These are phyloP conservation scores for Pseudoturritis turrita DNA, from an alignment of 345 rosid species.

Conservation along the genomic window DNA sequence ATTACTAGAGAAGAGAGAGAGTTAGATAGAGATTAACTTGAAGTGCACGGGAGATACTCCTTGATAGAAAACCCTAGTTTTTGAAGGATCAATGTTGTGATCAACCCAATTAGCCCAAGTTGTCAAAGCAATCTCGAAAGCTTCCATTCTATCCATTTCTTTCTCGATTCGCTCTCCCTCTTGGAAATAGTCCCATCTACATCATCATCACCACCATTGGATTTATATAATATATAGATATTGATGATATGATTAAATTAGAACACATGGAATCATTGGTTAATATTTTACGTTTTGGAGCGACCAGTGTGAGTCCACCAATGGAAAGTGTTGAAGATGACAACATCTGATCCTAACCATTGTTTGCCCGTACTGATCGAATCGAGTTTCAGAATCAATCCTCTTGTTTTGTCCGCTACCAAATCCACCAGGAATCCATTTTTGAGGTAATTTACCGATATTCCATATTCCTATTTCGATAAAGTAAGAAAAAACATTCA, in stretches of 20 bases:
- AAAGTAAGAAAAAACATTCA: not conserved
- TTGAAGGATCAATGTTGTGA: slow-evolving; percentile 43
- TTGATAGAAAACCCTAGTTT: slow-evolving; percentile 51
- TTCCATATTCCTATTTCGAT: slow-evolving; percentile 38
- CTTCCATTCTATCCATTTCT: slow-evolving; percentile 63
- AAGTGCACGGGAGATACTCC: slow-evolving; percentile 51
- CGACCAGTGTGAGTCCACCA: slow-evolving; percentile 63
- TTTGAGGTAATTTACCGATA: slow-evolving; percentile 38
- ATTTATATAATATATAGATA: not conserved
- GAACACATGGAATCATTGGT: not conserved
- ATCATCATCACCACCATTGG: slow-evolving; percentile 9
- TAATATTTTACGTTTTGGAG: slow-evolving; percentile 24
- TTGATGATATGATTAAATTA: not conserved
- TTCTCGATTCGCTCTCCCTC: slow-evolving; percentile 35
- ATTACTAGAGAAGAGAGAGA: not conserved
- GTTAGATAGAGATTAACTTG: slow-evolving; percentile 27
- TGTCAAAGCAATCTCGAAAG: slow-evolving; percentile 51
- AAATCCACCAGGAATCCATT: slow-evolving; percentile 56
- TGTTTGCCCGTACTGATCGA: slow-evolving; percentile 38
- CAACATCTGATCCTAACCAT: slow-evolving; percentile 50
- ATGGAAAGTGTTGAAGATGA: slow-evolving; percentile 66
- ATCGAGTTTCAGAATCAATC: slow-evolving; percentile 52
- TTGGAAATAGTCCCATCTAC: slow-evolving; percentile 68
- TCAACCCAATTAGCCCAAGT: slow-evolving; percentile 73
- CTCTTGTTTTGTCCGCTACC: slow-evolving; percentile 34